phyloP scores from a whole-genome alignment of 495 filamentous ascomycete species.

The Lophiostoma macrostomum region DNA sequence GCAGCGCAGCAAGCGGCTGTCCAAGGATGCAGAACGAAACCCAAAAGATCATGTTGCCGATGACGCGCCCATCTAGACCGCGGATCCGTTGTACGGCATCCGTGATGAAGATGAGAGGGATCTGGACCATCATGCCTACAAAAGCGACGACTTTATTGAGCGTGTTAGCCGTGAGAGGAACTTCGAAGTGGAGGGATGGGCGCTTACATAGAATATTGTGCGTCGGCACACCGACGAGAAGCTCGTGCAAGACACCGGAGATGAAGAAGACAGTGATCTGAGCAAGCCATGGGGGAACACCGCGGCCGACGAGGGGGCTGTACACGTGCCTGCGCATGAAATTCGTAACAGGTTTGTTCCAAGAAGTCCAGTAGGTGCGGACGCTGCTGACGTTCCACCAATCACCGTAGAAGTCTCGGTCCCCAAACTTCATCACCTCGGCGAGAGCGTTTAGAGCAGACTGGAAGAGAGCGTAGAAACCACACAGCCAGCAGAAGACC shows the following conservation, averaged over 20 bases:
- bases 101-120: conserved; percentile 82
- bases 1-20: conserved; percentile 81
- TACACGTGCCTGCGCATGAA: conserved; percentile 95
- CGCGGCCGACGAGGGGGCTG: conserved; percentile 76
- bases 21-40: conserved; percentile 89
- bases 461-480: conserved; percentile 96
- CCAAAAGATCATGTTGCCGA: conserved; percentile 96
- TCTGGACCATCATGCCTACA: conserved; percentile 86
- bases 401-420: conserved; percentile 90
- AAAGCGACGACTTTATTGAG: conserved; percentile 72
- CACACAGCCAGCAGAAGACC: conserved; percentile 91
- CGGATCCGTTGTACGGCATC: conserved; percentile 73
- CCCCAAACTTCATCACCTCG: conserved; percentile 84
- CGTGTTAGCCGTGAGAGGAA: background rate
- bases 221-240: conserved; percentile 91
- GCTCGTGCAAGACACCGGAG: conserved; percentile 83
- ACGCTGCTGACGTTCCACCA: conserved; percentile 95
- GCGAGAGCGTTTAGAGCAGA: conserved; percentile 83
- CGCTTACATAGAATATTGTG: conserved; percentile 83
- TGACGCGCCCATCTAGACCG: conserved; percentile 64
- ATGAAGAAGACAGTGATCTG: conserved; percentile 78
- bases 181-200: background rate
- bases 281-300: conserved; percentile 64
- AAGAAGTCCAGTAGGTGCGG: conserved; percentile 87
- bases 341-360: conserved; percentile 95